A percentile compares a stretch with the other conserved stretches of the same genome.
Evolutionary conservation across 352 stramenopile genomes (phyloP).

Genomic region (Pythium vanterpoolii): DNA sequence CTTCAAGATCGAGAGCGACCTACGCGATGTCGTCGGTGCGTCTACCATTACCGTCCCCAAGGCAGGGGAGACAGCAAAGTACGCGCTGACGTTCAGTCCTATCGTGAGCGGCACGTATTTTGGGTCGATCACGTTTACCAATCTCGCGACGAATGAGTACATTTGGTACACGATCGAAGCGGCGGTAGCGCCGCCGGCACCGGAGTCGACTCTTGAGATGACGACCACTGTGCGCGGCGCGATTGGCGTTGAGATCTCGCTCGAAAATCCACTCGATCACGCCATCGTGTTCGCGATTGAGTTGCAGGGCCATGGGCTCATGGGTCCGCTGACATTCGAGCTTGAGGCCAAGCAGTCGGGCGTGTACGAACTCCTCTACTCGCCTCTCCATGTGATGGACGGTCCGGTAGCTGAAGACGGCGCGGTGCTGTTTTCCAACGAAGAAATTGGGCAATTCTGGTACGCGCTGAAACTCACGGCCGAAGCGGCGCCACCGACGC

Average conservation of each 20-base stretch:
- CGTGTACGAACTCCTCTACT: slow-evolving; percentile 92
- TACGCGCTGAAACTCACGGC: slow-evolving; percentile 86
- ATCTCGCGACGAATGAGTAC: slow-evolving; percentile 70
- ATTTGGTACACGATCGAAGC: slow-evolving; percentile 94
- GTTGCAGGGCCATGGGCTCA: slow-evolving; percentile 80
- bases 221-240: slow-evolving; percentile 72
- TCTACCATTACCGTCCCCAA: slow-evolving; percentile 46
- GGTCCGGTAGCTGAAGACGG: slow-evolving; percentile 38
- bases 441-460: slow-evolving; percentile 92
- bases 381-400: slow-evolving; percentile 66
- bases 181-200: slow-evolving; percentile 61
- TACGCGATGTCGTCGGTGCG: slow-evolving; percentile 84
- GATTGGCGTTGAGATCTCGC: slow-evolving; percentile 86
- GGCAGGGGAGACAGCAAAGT: slow-evolving; percentile 37
- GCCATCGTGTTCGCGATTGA: slow-evolving; percentile 85
- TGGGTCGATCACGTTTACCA: slow-evolving; percentile 92
- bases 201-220: slow-evolving; percentile 86
- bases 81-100: slow-evolving; percentile 85
- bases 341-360: slow-evolving; percentile 63
- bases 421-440: slow-evolving; percentile 87
- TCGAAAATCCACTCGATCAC: slow-evolving; percentile 87
- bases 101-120: slow-evolving; percentile 90
- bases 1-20: slow-evolving; percentile 90
- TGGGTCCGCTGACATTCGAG: slow-evolving; percentile 72
- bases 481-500: slow-evolving; percentile 37